Base-by-base conservation (phyloP, 202 grass and related monocot genomes). In the Setaria italica region DNA sequence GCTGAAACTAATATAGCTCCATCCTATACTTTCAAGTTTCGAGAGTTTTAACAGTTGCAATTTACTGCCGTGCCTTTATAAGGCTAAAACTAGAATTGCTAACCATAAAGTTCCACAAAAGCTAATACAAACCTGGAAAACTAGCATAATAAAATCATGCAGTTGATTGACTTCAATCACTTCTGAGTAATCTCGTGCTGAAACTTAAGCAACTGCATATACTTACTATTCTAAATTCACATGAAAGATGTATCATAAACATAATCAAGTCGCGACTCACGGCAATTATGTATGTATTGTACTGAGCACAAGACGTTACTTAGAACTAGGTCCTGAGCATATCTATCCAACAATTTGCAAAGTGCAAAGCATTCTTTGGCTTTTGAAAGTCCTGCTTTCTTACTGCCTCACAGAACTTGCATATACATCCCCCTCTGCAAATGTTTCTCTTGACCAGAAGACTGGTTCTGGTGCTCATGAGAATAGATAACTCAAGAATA, bases 331-430 rank as follows among this genome's bases (percentile, higher is more conserved):
- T 15, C 32, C 63, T 37, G 6, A 34, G 32, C 4, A 34, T 73
- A 34, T 80, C 30, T 80, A 71, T 85, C 87, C 62, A 89, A 86
- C 80, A 88, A 83, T 72, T 78, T 76, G 76, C 76, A 65, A 16
- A 53, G 72, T 53, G 6, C 33, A 43, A 83, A 71, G 45, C 15
- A 62, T 45, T 77, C 79, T 15, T 58, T 15, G 11, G 16, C 19
- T 78, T 87, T 87, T 73, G 29, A 81, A 71, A 76, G 30, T 15
- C 64, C 8, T 84, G 70, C 35, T 77, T 72, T 82, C 29, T 62
- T 70, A 64, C 53, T 84, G 76, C n/a, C 30, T 42, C 8, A 68
- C 53, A 42, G 10, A 87, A 46, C 75, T 79, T 59, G 64, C 75
- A 56, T 69, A 25, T 25, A 25, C 25, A 25, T 25, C 25, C 25